A percentile compares a stretch with the other conserved stretches of the same genome.
These are phyloP conservation scores for Rhodamnia argentea DNA, from an alignment of 345 rosid genomes.

Conservation along the genomic window DNA sequence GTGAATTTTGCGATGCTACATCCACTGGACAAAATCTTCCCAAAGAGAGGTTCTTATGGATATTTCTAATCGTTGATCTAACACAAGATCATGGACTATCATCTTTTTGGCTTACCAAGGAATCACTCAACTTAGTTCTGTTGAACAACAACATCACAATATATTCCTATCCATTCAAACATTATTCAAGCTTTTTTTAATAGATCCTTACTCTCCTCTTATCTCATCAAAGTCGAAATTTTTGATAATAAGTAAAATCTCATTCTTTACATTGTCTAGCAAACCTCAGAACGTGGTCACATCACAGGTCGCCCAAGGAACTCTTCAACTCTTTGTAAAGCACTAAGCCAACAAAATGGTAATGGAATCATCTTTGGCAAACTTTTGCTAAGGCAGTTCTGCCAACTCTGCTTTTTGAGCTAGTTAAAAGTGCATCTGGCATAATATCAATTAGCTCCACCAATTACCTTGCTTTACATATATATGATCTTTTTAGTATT, in stretches of 20 bases:
- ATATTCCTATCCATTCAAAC: neutral
- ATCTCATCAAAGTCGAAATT: neutral
- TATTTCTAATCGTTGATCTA: neutral
- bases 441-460: neutral
- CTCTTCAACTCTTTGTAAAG: neutral
- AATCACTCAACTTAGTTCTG: neutral
- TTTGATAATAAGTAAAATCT: neutral
- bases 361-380: neutral
- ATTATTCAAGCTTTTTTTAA: neutral
- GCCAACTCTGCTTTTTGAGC: neutral
- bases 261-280: neutral
- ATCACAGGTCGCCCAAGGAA: neutral
- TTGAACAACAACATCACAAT: neutral
- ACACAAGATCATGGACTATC: neutral
- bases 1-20: neutral
- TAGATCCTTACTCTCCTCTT: neutral
- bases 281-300: neutral
- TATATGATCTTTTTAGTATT: neutral
- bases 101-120: neutral
- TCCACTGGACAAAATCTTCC: neutral
- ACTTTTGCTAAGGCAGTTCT: neutral
- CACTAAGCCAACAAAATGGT: neutral
- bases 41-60: neutral
- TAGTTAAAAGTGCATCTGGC: neutral
- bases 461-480: neutral